phyloP scores from a whole-genome alignment of 179 eudicot genomes.

The Pouteria campechiana region DNA sequence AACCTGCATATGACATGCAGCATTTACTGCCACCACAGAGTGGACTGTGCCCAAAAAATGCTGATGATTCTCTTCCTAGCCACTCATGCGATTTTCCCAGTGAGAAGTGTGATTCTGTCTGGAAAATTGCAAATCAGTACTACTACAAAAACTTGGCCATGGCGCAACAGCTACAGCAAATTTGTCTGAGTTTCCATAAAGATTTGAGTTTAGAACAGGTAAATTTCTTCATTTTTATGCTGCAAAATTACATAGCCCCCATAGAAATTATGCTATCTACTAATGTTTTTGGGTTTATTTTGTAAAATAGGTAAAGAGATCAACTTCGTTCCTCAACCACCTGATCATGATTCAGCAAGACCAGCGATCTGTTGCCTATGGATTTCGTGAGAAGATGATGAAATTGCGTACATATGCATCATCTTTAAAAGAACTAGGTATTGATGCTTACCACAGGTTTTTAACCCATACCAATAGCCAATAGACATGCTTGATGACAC shows the following conservation, averaged over 20 bases:
- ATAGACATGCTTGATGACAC: too few species aligned
- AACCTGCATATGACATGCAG: constrained; percentile 64
- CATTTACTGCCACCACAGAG: constrained; percentile 57
- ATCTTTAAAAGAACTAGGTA: constrained; percentile 33
- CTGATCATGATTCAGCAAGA: constrained; percentile 73
- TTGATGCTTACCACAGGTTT: too few species aligned
- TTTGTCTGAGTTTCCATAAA: constrained; percentile 69
- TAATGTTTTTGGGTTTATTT: too few species aligned
- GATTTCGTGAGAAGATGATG: constrained; percentile 24
- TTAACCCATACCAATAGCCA: too few species aligned
- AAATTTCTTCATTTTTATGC: too few species aligned
- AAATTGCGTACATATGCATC: constrained; percentile 24
- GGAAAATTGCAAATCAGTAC: constrained; percentile 58
- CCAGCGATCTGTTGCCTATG: constrained; percentile 73
- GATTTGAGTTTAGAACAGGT: constrained; percentile 85
- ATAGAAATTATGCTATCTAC: too few species aligned
- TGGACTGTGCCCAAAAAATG: constrained; percentile 11
- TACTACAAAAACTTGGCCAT: constrained; percentile 85
- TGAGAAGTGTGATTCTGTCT: constrained; percentile 24
- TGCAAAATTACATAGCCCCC: too few species aligned
- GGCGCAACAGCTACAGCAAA: constrained; percentile 40
- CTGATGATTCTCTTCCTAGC: constrained; percentile 9
- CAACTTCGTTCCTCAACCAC: constrained; percentile 73
- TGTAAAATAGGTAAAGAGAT: constrained; percentile 51
- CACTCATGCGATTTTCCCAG: constrained; percentile 13